phyloP scores from a whole-genome alignment of 495 filamentous ascomycete genomes.

The Aspergillus taichungensis region DNA sequence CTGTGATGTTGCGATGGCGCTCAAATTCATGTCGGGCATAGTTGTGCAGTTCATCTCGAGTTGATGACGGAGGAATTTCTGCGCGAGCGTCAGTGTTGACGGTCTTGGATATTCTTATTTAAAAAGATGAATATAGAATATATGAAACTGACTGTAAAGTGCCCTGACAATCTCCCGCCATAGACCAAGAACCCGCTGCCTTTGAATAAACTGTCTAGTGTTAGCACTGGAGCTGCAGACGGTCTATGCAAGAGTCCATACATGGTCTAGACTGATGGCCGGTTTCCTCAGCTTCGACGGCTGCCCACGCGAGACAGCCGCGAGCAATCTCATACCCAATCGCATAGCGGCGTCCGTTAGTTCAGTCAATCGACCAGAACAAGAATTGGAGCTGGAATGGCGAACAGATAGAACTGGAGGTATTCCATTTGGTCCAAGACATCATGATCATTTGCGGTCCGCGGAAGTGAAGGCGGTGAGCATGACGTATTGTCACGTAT shows the following conservation, averaged over 20 bases:
- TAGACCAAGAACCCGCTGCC: constrained; percentile 28
- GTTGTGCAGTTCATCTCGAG: constrained; percentile 54
- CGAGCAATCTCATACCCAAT: constrained; percentile 17
- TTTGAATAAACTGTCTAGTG: constrained; percentile 31
- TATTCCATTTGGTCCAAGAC: not conserved
- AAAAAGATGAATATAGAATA: not conserved
- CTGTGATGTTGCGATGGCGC: constrained; percentile 58
- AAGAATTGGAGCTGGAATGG: no score
- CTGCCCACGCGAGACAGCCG: constrained; percentile 21
- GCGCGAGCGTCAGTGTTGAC: not conserved
- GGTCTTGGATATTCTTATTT: no score
- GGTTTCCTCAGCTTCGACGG: constrained; percentile 32
- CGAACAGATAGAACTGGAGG: no score
- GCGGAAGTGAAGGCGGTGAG: constrained; percentile 12
- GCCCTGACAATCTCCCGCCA: constrained; percentile 34
- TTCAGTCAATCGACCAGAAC: not conserved
- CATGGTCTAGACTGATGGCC: constrained; percentile 33
- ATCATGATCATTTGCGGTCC: not conserved
- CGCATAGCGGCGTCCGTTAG: constrained; percentile 17
- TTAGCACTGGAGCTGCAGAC: constrained; percentile 7
- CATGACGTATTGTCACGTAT: constrained; percentile 1
- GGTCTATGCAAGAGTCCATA: constrained; percentile 11
- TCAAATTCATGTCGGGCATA: constrained; percentile 75
- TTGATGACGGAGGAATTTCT: constrained; percentile 37
- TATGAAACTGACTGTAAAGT: constrained; percentile 24